Evolutionary conservation across 352 stramenopile genomes (phyloP).

Genomic region (Blastocystis sp.): DNA sequence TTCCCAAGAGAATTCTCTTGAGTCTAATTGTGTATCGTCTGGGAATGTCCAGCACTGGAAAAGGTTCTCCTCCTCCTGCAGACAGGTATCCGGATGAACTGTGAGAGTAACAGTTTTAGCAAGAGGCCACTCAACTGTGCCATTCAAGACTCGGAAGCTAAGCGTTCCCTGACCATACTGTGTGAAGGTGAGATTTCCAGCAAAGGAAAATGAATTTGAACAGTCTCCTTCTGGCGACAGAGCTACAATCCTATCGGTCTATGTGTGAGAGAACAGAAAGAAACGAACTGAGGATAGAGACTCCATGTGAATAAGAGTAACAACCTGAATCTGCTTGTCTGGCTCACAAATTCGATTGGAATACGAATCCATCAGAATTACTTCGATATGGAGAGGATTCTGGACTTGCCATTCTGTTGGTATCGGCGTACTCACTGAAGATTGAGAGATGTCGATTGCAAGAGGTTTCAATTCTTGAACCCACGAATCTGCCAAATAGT

Average conservation of each 20-base stretch:
- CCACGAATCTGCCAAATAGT: background rate
- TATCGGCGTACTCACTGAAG: background rate
- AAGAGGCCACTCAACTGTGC: background rate
- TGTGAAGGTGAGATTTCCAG: background rate
- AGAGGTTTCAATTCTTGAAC: background rate
- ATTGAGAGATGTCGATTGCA: background rate
- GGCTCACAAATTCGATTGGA: background rate
- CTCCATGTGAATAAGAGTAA: background rate
- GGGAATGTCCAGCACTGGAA: slow-evolving; percentile 8
- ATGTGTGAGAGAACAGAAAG: background rate
- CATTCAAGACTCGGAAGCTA: background rate
- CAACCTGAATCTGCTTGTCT: background rate
- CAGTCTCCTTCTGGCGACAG: background rate
- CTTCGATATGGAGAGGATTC: background rate
- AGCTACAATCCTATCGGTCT: background rate
- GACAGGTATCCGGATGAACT: background rate
- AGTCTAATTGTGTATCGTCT: background rate
- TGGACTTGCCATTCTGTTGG: background rate
- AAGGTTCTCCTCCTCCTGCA: background rate
- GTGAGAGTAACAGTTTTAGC: background rate
- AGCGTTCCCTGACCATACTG: background rate
- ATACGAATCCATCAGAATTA: background rate
- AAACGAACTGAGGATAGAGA: background rate
- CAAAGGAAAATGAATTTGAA: background rate
- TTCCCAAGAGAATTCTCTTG: background rate